These are phyloP conservation scores for Thelonectria rubi DNA, from an alignment of 2,329 filamentous ascomycete genomes.

Conservation along the genomic window DNA sequence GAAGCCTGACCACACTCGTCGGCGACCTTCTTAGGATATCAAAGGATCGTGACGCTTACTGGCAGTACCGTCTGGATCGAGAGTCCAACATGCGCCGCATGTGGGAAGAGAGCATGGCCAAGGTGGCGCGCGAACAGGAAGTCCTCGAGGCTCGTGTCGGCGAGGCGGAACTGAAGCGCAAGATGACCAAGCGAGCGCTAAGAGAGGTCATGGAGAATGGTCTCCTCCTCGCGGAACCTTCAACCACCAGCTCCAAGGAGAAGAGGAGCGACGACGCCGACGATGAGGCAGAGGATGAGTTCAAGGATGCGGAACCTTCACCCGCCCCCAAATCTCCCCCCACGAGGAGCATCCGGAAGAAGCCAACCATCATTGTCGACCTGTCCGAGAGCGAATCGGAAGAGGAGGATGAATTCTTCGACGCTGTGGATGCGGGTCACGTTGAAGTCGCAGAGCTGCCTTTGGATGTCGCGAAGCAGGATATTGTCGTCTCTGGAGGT, in stretches of 20 bases:
- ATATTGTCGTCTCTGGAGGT: slow-evolving; percentile 51
- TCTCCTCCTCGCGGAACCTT: slow-evolving; percentile 46
- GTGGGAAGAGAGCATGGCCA: slow-evolving; percentile 99
- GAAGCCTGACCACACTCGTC: slow-evolving; percentile 84
- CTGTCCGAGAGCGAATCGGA: slow-evolving; percentile 84
- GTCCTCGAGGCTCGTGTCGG: slow-evolving; percentile 86
- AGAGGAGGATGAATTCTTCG: slow-evolving; percentile 93
- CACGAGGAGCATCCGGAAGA: slow-evolving; percentile 56
- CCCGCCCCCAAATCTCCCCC: slow-evolving; percentile 48
- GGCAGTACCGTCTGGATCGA: slow-evolving; percentile 93
- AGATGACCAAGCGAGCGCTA: slow-evolving; percentile 86
- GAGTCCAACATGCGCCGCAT: slow-evolving; percentile 91
- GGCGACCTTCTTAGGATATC: slow-evolving; percentile 91
- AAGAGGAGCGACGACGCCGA: slow-evolving; percentile 23
- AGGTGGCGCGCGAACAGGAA: slow-evolving; percentile 94
- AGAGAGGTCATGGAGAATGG: slow-evolving; percentile 79
- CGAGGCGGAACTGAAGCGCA: slow-evolving; percentile 89
- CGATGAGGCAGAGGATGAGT: slow-evolving; percentile 30
- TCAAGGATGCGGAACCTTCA: slow-evolving; percentile 34
- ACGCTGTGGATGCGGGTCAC: slow-evolving; percentile 92
- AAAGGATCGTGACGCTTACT: slow-evolving; percentile 92
- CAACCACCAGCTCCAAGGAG: slow-evolving; percentile 37
- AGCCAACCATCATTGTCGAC: slow-evolving; percentile 74
- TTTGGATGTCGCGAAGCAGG: slow-evolving; percentile 56
- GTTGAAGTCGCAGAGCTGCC: slow-evolving; percentile 81